Evolutionary conservation across 495 filamentous ascomycete genomes (phyloP).

Genomic region (Parathielavia appendiculata): DNA sequence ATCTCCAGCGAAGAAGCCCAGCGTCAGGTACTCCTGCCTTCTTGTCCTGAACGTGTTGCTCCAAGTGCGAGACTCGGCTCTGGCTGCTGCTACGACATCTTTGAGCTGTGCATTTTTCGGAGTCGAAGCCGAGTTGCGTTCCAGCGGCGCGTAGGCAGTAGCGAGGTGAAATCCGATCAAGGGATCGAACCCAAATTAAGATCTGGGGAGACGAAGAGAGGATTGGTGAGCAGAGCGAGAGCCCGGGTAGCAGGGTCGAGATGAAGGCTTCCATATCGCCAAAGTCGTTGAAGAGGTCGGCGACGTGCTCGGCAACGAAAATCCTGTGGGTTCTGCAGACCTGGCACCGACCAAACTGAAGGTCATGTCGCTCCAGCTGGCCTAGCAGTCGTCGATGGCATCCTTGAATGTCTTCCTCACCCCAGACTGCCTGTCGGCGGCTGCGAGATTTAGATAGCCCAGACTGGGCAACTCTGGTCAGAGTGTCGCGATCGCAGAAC

Average conservation of each 20-base stretch:
- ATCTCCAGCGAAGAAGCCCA: slow-evolving; percentile 27
- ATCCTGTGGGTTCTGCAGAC: neutral
- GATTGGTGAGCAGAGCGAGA: slow-evolving; percentile 17
- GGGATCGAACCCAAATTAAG: slow-evolving; percentile 29
- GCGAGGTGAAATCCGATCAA: slow-evolving; percentile 31
- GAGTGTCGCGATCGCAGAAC: slow-evolving; percentile 27
- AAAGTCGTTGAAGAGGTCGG: neutral
- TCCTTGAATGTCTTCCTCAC: neutral
- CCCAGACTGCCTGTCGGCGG: neutral
- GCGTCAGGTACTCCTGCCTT: slow-evolving; percentile 1
- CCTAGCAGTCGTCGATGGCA: neutral
- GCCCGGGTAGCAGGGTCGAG: neutral
- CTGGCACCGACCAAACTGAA: neutral
- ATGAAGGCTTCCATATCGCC: slow-evolving; percentile 5
- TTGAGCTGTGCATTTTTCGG: neutral
- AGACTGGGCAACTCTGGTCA: slow-evolving; percentile 24
- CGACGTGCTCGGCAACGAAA: neutral
- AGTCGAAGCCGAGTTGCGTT: neutral
- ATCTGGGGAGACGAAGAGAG: slow-evolving; percentile 17
- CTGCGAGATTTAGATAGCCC: slow-evolving; percentile 22
- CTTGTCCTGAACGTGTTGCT: slow-evolving; percentile 16
- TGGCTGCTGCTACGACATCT: slow-evolving; percentile 10
- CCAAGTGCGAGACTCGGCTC: slow-evolving; percentile 25
- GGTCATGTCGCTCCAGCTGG: neutral
- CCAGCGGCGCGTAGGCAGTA: slow-evolving; percentile 16